These are phyloP conservation scores for Geoglossum glabrum DNA, from an alignment of 495 filamentous ascomycete species.

Conservation along the genomic window DNA sequence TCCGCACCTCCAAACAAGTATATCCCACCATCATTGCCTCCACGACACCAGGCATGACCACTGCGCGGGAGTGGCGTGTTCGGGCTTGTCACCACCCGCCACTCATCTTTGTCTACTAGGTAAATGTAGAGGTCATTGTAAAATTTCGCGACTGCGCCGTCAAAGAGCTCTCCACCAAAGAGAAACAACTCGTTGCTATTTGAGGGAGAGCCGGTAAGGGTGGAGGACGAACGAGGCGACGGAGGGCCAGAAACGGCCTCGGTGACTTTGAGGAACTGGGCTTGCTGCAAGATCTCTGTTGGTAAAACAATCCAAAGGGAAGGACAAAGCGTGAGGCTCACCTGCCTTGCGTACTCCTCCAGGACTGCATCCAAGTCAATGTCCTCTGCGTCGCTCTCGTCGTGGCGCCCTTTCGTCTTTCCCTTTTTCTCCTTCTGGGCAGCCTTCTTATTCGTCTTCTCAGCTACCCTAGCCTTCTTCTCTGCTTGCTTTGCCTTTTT, in stretches of 20 bases:
- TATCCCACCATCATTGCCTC: constrained; percentile 63
- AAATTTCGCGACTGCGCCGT: constrained; percentile 40
- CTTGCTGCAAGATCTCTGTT: constrained; percentile 35
- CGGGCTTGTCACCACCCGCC: constrained; percentile 70
- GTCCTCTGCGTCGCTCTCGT: constrained; percentile 70
- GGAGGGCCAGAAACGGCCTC: constrained; percentile 61
- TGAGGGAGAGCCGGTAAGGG: constrained; percentile 61
- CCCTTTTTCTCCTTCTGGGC: constrained; percentile 43
- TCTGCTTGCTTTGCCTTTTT: constrained; percentile 36
- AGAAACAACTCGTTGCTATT: constrained; percentile 79
- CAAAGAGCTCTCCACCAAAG: constrained; percentile 66
- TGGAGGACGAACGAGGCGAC: constrained; percentile 48
- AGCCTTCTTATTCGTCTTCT: constrained; percentile 45
- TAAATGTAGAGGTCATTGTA: constrained; percentile 72
- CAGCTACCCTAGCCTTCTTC: constrained; percentile 40
- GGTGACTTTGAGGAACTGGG: constrained; percentile 81
- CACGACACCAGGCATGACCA: constrained; percentile 82
- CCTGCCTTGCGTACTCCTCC: constrained; percentile 51
- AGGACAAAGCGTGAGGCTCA: neutral
- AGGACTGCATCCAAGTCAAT: constrained; percentile 95
- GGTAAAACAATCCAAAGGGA: neutral
- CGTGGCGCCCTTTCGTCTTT: constrained; percentile 31
- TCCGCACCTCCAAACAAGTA: constrained; percentile 69
- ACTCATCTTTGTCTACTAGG: constrained; percentile 66
- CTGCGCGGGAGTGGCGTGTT: constrained; percentile 82